Percentiles rank a stretch among this genome's conserved stretches.
These are phyloP conservation scores for Gossypium davidsonii DNA, from an alignment of 441 rosid species.

Conservation along the genomic window DNA sequence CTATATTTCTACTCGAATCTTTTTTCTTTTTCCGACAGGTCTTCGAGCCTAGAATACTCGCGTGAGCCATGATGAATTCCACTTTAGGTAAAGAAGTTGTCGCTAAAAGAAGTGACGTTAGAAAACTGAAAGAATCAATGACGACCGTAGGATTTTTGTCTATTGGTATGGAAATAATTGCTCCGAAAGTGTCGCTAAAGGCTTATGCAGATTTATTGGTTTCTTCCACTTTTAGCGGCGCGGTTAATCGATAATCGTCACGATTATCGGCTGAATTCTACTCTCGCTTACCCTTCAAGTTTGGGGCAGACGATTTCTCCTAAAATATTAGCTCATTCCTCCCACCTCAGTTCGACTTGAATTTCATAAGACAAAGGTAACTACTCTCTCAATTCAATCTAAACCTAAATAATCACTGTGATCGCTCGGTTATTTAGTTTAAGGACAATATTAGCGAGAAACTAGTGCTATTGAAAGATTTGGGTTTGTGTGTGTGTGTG, in stretches of 20 bases:
- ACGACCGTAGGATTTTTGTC: not conserved
- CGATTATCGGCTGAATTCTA: not conserved
- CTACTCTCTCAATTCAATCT: not conserved
- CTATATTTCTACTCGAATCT: too few relatives aligned
- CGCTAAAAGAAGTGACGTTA: not conserved
- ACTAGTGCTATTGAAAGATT: not conserved
- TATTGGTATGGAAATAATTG: not conserved
- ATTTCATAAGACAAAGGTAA: conserved; percentile 2
- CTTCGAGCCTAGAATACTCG: too few relatives aligned
- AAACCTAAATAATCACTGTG: not conserved
- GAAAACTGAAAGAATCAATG: not conserved
- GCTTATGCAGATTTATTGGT: not conserved
- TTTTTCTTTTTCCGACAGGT: too few relatives aligned
- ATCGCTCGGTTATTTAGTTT: not conserved
- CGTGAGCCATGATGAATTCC: too few relatives aligned
- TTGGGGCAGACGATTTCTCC: not conserved
- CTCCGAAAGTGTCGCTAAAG: conserved; percentile 7
- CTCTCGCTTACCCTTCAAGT: not conserved
- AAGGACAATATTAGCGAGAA: not conserved
- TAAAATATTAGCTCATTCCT: not conserved
- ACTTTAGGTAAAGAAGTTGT: not conserved
- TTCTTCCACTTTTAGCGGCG: conserved; percentile 10
- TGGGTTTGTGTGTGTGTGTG: not conserved
- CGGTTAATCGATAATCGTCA: not conserved
- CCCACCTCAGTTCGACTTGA: not conserved